Conservation (phyloP, 495 filamentous ascomycete species). For the Hypoxylon fuscum region DNA sequence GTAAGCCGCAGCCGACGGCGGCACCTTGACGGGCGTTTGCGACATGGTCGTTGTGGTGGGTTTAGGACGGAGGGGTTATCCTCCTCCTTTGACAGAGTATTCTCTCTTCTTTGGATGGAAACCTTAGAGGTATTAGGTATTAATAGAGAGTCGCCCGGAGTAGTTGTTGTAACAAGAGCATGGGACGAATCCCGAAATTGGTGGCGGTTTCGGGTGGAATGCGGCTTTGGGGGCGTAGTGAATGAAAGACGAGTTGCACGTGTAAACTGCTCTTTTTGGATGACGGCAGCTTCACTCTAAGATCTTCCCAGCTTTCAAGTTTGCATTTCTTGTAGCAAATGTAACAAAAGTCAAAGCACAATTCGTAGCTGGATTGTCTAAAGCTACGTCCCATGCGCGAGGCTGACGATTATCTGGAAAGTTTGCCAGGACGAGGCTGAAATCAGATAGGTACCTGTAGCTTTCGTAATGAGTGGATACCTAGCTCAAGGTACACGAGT, state of each 20-base stretch:
- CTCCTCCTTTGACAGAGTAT: background rate
- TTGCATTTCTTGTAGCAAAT: background rate
- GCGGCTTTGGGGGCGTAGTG: background rate
- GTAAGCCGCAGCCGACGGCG: constrained; percentile 59
- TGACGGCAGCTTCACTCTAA: background rate
- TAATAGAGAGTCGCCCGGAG: no score
- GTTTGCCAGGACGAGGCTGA: constrained; percentile 37
- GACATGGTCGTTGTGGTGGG: constrained; percentile 43
- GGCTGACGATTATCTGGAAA: constrained; percentile 42
- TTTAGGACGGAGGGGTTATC: constrained; percentile 11
- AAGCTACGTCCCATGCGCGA: constrained; percentile 22
- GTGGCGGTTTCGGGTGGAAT: constrained; percentile 23
- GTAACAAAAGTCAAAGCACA: background rate
- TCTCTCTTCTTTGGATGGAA: background rate
- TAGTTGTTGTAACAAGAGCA: background rate
- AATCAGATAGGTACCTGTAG: constrained; percentile 31
- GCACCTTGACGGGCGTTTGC: constrained; percentile 62
- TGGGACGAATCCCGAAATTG: background rate
- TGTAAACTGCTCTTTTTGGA: background rate
- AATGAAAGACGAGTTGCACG: background rate
- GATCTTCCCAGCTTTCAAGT: background rate
- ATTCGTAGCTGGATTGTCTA: background rate
- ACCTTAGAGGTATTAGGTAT: background rate
- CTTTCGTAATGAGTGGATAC: constrained; percentile 37
- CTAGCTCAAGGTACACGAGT: background rate